phyloP scores from a whole-genome alignment of 2,329 filamentous ascomycete genomes.

The Exophiala sp. region DNA sequence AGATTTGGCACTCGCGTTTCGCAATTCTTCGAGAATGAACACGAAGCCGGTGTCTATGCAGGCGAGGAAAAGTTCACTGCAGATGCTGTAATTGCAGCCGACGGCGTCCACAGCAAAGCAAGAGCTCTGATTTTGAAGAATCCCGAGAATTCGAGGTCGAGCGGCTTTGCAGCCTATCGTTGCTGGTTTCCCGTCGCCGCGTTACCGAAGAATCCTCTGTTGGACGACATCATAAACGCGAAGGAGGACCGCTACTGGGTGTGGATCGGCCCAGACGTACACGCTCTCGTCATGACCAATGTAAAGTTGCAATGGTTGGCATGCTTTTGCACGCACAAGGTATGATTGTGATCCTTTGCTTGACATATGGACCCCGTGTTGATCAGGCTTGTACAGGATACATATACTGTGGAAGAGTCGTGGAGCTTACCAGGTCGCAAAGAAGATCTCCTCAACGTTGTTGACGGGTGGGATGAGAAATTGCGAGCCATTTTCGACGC shows the following conservation, averaged over 20 bases:
- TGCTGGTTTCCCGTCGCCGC: constrained; percentile 1
- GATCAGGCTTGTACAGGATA: no score
- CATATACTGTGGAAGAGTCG: no score
- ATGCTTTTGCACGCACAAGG: constrained; percentile 55
- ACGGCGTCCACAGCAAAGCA: constrained; percentile 27
- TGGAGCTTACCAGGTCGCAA: no score
- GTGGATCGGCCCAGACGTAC: constrained; percentile 52
- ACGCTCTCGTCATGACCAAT: constrained; percentile 39
- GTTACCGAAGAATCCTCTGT: background rate
- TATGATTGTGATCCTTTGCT: no score
- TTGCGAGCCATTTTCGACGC: no score
- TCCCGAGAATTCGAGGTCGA: constrained; percentile 33
- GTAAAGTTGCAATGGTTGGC: constrained; percentile 50
- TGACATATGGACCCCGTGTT: no score
- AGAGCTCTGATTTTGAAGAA: constrained; percentile 46
- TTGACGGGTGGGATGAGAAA: no score
- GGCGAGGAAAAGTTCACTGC: no score
- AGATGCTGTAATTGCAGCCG: constrained; percentile 26
- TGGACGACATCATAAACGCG: background rate
- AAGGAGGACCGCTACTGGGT: background rate
- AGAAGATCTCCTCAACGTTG: no score
- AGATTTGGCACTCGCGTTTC: no score
- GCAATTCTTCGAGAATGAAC: no score
- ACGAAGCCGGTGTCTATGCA: no score
- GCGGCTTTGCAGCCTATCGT: constrained; percentile 27